These are phyloP conservation scores for Saturnispora bothae DNA, from an alignment of 805 yeast species.

Conservation along the genomic window DNA sequence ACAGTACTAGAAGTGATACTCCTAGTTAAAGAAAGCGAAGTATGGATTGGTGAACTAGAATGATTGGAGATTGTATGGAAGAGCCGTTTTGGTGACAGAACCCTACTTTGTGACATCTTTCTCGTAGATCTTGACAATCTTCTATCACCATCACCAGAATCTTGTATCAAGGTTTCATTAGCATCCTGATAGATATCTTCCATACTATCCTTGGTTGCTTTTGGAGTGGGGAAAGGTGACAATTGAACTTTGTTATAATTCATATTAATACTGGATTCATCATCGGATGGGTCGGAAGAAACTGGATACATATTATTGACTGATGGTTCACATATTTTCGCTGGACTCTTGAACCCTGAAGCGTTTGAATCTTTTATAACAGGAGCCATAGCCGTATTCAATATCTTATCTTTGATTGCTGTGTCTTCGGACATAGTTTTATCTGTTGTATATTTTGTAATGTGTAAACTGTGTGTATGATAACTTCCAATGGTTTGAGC, in stretches of 20 bases:
- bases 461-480: too few relatives aligned
- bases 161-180: background rate
- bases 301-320: too few relatives aligned
- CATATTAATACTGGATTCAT: too few relatives aligned
- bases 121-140: background rate
- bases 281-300: background rate
- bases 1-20: background rate
- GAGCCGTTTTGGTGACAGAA: slow-evolving; percentile 21
- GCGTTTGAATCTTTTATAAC: background rate
- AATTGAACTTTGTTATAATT: too few relatives aligned
- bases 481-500: too few relatives aligned
- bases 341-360: background rate
- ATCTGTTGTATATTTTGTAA: too few relatives aligned
- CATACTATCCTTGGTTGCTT: too few relatives aligned
- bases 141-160: too few relatives aligned
- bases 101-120: slow-evolving; percentile 1
- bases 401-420: background rate
- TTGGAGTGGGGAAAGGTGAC: too few relatives aligned
- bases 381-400: background rate
- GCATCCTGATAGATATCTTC: background rate
- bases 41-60: slow-evolving; percentile 10
- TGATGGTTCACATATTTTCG: background rate
- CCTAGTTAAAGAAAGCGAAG: slow-evolving; percentile 2
- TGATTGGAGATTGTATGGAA: slow-evolving; percentile 16
- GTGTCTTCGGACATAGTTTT: too few relatives aligned